Evolutionary conservation across 208 protist genomes (phyloP), one percentile per base, ranked within the genome.

Genomic region (Trypanosoma cruzi): DNA sequence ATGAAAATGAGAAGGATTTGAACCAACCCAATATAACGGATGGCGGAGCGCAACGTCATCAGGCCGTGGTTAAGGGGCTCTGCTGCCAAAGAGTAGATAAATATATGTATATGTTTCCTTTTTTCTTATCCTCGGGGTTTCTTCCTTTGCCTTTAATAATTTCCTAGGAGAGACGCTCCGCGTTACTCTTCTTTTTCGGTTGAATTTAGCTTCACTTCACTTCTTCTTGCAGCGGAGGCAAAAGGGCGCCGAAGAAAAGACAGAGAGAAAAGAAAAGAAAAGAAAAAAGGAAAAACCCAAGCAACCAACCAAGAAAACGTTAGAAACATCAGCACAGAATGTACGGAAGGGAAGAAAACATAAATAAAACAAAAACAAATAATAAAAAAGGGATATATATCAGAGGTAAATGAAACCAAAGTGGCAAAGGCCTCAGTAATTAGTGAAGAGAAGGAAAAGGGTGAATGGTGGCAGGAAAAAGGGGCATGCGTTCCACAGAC

Each of bases 1-100:
- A 95, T 76, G 65, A 84, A 93, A 28, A 85, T 40, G 48, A 78
- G 24, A 36, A 90, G 61, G 14, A 93, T 67, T 31, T 88, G 59
- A 28, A 88, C 53, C 18, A 95, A 71, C 18, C 90, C 85, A 28
- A 84, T 42, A 64, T 87, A 95, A 48, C 90, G 86, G 8, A 92
- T 52, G 0, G 85, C 36, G 24, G 66, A 78, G 68, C 85, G 74
- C 18, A 87, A 49, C 14, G 28, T 36, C 77, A 84, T 79, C 16
- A 14, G 8, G 18, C 7, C 40, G 20, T 58, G 34, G n/a, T 28
- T 44, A 16, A 52, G 52, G 20, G n/a, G 44, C 13, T 42, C 2
- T 31, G 26, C 26, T 40, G 32, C 26, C 24, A 18, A 10, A 2
- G 1, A n/a, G 18, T 1, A 6, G 11, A 6, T 28, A n/a, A 24